A percentile compares a stretch with the other conserved stretches of the same genome.
Evolutionary conservation across 1,284 basidiomycete genomes (phyloP).

Genomic region (Austroboletus niveus): DNA sequence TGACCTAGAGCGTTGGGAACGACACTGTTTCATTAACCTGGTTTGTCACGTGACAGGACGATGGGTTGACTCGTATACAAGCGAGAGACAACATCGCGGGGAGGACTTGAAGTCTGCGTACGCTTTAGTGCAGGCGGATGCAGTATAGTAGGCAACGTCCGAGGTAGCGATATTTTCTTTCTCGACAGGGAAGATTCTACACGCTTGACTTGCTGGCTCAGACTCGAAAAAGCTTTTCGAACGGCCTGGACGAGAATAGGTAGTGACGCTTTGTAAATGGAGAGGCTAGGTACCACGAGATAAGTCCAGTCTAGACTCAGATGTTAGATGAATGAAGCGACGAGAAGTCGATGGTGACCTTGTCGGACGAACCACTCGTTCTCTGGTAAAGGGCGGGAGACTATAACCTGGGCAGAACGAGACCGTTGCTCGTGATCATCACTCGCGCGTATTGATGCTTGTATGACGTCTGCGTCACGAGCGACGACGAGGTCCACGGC

Average conservation of each 20-base stretch:
- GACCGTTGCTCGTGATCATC: background rate
- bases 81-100: too few relatives aligned
- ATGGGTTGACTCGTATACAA: too few relatives aligned
- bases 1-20: too few relatives aligned
- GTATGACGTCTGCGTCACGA: conserved; percentile 15
- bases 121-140: too few relatives aligned
- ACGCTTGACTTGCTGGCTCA: conserved; percentile 9
- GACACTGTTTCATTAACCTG: too few relatives aligned
- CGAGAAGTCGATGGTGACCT: conserved; percentile 15
- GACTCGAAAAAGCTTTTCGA: conserved; percentile 18
- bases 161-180: too few relatives aligned
- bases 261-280: conserved; percentile 25
- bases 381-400: conserved; percentile 4
- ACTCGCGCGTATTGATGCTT: background rate
- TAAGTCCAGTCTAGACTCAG: conserved; percentile 29
- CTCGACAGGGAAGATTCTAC: conserved; percentile 18
- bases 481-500: conserved; percentile 27
- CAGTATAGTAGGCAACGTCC: too few relatives aligned
- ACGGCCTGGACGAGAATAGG: conserved; percentile 21
- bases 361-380: conserved; percentile 7
- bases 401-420: conserved; percentile 5
- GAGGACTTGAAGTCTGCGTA: too few relatives aligned
- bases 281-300: conserved; percentile 24
- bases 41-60: too few relatives aligned
- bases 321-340: conserved; percentile 1